Evolutionary conservation across 192 early-diverging fungal species (phyloP), one percentile per base, ranked within the genome.

Genomic region (Entomortierella beljakovae): DNA sequence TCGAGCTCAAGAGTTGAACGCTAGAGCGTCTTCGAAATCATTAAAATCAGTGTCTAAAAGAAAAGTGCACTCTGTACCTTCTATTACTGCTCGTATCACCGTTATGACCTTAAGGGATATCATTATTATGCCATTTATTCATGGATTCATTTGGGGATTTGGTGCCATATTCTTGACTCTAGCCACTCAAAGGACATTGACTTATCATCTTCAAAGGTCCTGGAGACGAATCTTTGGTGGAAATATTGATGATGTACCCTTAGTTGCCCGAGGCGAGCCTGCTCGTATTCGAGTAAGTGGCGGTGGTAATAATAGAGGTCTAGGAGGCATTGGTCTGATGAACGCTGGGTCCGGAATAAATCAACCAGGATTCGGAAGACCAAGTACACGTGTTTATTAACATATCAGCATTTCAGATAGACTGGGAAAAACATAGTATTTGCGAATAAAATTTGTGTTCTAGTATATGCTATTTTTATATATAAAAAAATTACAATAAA

Each of bases 71-170:
- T 29, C 54, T 25, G 74, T 79, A 3, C 67, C 66, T 9, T 69
- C 67, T 16, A 33, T 79, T 11, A 23, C 60, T 1, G 61, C 74
- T 0, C 37, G 74, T 13, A 59, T 79, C 50, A 64, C 67, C 1
- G 67, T 79, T 16, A 79, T 79, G 74, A 79, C 74, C 0, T 3
- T 79, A 11, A 38, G 74, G 2, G 74, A 79, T 37, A 79, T 79
- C 49, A 79, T 79, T 53, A 69, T 79, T 49, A 79, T 70, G 67
- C 74, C 74, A 3, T 79, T 79, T 42, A 40, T 79, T 37, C 74
- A 79, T 34, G 74, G 74, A 18, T 79, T 79, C 74, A 70, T 79
- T 34, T 79, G 74, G 74, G 74, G 74, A 23, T 79, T 79, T 37
- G 74, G 74, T 9, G 64, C 74, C 0, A 42, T 79, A 10, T 37